A percentile compares a stretch with the other conserved stretches of the same genome.
Conservation (phyloP, 495 filamentous ascomycete species). For the Xanthoparmelia taractica region DNA sequence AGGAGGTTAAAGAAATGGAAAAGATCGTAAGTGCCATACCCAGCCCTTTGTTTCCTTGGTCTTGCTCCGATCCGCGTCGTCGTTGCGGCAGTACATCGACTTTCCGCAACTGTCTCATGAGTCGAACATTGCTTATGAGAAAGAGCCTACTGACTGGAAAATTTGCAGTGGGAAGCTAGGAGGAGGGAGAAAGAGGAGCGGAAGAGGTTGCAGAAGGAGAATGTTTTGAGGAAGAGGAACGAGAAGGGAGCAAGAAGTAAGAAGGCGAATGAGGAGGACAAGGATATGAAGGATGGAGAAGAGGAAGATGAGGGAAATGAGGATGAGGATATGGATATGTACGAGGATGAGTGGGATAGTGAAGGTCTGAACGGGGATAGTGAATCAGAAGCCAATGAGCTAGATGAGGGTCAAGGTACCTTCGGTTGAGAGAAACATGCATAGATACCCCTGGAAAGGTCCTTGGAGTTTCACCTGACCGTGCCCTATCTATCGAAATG, state of each 20-base stretch:
- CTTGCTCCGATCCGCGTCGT: no score
- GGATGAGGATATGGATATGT: slow-evolving; percentile 47
- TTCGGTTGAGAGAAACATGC: slow-evolving; percentile 3
- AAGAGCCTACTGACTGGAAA: no score
- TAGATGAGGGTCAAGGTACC: slow-evolving; percentile 45
- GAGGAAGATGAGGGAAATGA: slow-evolving; percentile 52
- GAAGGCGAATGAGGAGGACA: slow-evolving; percentile 41
- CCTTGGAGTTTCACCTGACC: background rate
- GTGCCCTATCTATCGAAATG: background rate
- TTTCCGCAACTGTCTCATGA: no score
- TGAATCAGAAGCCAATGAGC: slow-evolving; percentile 40
- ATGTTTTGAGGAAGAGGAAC: slow-evolving; percentile 40
- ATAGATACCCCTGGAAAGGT: background rate
- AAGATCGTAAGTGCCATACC: slow-evolving; percentile 33
- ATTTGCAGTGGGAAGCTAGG: slow-evolving; percentile 63
- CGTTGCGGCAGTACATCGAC: no score
- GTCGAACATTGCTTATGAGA: no score
- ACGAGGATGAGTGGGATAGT: slow-evolving; percentile 45
- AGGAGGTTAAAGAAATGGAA: slow-evolving; percentile 70
- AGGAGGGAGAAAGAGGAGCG: slow-evolving; percentile 78
- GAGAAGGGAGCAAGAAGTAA: slow-evolving; percentile 33
- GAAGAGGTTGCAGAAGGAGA: slow-evolving; percentile 59
- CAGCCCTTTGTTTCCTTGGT: no score
- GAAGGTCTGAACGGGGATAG: slow-evolving; percentile 55
- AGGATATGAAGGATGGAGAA: slow-evolving; percentile 45